Percentiles rank a stretch among this genome's conserved stretches.
phyloP scores from a whole-genome alignment of 768 basidiomycete species.

The Phanerodontia chrysosporium region DNA sequence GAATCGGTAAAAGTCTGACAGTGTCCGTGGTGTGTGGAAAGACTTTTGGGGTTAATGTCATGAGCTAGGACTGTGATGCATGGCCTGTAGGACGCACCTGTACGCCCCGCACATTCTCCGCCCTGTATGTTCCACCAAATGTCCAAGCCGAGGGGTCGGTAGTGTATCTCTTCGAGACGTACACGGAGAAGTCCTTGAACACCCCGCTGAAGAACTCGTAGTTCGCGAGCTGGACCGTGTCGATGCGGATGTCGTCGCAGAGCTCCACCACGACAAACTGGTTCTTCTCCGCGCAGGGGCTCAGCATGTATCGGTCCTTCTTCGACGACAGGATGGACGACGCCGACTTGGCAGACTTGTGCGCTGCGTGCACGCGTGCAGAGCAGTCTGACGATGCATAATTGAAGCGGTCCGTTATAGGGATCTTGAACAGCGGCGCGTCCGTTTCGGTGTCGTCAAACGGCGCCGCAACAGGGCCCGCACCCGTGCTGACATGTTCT shows the following conservation, averaged over 20 bases:
- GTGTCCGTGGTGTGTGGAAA: slow-evolving; percentile 69
- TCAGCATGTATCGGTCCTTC: slow-evolving; percentile 95
- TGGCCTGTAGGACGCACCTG: slow-evolving; percentile 81
- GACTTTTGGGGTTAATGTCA: too few species aligned
- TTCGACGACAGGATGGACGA: slow-evolving; percentile 83
- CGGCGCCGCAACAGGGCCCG: slow-evolving; percentile 5
- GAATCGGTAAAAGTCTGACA: slow-evolving; percentile 87
- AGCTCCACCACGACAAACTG: slow-evolving; percentile 93
- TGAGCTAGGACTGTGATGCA: too few species aligned
- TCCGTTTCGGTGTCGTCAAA: slow-evolving; percentile 22
- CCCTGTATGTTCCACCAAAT: slow-evolving; percentile 74
- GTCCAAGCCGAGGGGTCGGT: slow-evolving; percentile 40
- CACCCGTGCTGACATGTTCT: slow-evolving; percentile 13
- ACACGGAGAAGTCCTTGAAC: slow-evolving; percentile 87
- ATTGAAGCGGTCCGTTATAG: slow-evolving; percentile 86
- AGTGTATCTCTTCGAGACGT: slow-evolving; percentile 50
- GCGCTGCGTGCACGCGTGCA: slow-evolving; percentile 83
- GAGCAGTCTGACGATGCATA: slow-evolving; percentile 93
- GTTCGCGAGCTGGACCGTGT: slow-evolving; percentile 93
- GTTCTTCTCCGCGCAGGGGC: slow-evolving; percentile 65
- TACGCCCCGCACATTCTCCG: slow-evolving; percentile 88
- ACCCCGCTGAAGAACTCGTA: slow-evolving; percentile 98
- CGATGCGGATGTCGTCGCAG: slow-evolving; percentile 95
- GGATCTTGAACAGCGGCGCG: slow-evolving; percentile 66
- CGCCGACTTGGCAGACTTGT: slow-evolving; percentile 76